Conservation (phyloP, 2,329 filamentous ascomycete species). For the Hypomyces rosellus region DNA sequence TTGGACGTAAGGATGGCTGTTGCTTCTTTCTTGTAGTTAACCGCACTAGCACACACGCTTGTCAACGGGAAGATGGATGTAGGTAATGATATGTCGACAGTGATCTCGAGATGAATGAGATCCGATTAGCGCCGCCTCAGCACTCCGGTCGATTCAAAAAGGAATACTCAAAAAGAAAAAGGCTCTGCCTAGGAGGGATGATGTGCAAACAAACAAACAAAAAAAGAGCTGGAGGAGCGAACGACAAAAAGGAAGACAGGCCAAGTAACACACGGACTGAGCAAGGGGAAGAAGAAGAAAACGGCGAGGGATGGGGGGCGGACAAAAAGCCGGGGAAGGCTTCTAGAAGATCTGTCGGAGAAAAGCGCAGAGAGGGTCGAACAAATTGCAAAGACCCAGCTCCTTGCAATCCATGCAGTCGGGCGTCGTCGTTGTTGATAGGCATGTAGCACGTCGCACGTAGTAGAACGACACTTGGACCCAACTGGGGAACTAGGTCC, state of each 20-base stretch:
- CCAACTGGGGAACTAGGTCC: background rate
- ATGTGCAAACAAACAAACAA: slow-evolving; percentile 1
- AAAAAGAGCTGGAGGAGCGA: slow-evolving; percentile 4
- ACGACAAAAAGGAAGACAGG: slow-evolving; percentile 7
- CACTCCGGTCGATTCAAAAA: background rate
- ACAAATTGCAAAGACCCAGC: slow-evolving; percentile 3
- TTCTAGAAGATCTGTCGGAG: slow-evolving; percentile 17
- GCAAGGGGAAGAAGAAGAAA: slow-evolving; percentile 12
- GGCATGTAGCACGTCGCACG: background rate
- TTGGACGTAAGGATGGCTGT: background rate
- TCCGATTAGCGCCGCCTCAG: slow-evolving; percentile 6
- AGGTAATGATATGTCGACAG: background rate
- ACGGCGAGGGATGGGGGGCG: slow-evolving; percentile 10
- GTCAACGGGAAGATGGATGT: background rate
- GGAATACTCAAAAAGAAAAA: slow-evolving; percentile 4
- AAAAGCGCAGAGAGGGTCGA: slow-evolving; percentile 9
- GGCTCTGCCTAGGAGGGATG: slow-evolving; percentile 4
- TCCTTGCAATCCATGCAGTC: slow-evolving; percentile 8
- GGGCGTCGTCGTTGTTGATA: slow-evolving; percentile 2
- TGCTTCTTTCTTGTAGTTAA: too few species aligned
- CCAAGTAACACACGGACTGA: slow-evolving; percentile 11
- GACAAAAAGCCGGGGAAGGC: slow-evolving; percentile 12
- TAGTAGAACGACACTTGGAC: slow-evolving; percentile 5
- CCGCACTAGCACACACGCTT: background rate
- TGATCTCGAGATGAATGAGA: background rate